These are phyloP conservation scores for Musa acuminata DNA, from an alignment of 176 grass and related monocot species.

Conservation along the genomic window DNA sequence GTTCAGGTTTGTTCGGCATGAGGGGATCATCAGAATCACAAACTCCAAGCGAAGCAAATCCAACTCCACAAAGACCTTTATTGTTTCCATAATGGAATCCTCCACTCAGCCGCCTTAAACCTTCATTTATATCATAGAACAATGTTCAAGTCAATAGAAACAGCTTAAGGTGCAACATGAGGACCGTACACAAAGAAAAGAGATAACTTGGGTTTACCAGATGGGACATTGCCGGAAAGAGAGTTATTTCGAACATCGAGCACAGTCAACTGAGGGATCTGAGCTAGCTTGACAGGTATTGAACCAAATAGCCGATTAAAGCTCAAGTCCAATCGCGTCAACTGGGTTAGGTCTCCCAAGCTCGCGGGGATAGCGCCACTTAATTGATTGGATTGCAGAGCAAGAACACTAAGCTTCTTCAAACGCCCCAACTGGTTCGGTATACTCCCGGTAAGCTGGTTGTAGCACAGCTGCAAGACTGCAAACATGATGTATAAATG, in stretches of 20 bases:
- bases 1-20: slow-evolving; percentile 62
- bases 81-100: slow-evolving; percentile 67
- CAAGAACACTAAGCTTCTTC: slow-evolving; percentile 59
- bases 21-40: slow-evolving; percentile 30
- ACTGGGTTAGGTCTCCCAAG: slow-evolving; percentile 60
- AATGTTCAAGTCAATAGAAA: neutral
- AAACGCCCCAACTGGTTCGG: slow-evolving; percentile 75
- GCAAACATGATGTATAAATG: slow-evolving; percentile 14
- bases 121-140: slow-evolving; percentile 19
- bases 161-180: neutral
- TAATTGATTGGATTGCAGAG: slow-evolving; percentile 74
- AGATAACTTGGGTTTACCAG: slow-evolving; percentile 28
- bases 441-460: slow-evolving; percentile 77
- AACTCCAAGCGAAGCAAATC: slow-evolving; percentile 40
- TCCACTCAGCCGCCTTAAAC: slow-evolving; percentile 40
- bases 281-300: slow-evolving; percentile 64
- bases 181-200: neutral
- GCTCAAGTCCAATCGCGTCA: slow-evolving; percentile 65
- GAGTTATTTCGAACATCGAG: slow-evolving; percentile 90
- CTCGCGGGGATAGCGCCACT: slow-evolving; percentile 81
- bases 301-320: slow-evolving; percentile 78
- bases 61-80: slow-evolving; percentile 52
- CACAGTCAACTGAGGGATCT: slow-evolving; percentile 32
- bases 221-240: slow-evolving; percentile 77
- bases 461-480: slow-evolving; percentile 95